These are phyloP conservation scores for Cercospora sp. DNA, from an alignment of 2,329 filamentous ascomycete genomes.

Conservation along the genomic window DNA sequence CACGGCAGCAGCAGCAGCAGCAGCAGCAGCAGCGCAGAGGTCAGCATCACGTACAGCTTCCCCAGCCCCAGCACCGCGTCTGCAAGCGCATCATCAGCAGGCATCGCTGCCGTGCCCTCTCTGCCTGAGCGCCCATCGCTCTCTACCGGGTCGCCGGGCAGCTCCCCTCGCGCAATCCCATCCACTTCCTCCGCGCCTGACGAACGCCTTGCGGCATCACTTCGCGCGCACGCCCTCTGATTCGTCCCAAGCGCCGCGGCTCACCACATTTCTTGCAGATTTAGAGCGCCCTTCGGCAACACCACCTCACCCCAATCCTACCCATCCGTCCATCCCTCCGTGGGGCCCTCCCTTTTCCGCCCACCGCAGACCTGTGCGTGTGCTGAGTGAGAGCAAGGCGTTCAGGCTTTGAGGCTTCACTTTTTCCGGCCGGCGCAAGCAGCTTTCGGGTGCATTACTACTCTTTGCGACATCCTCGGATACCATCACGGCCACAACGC, in stretches of 20 bases:
- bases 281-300: constrained; percentile 24
- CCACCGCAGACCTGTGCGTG: neutral
- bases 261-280: constrained; percentile 27
- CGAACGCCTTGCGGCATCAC: constrained; percentile 21
- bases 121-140: neutral
- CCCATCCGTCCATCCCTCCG: neutral
- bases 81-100: neutral
- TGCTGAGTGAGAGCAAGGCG: constrained; percentile 18
- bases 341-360: neutral
- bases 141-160: constrained; percentile 13
- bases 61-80: constrained; percentile 1
- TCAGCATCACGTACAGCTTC: constrained; percentile 2
- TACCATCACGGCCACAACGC: neutral
- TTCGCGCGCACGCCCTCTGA: constrained; percentile 16
- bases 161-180: constrained; percentile 11
- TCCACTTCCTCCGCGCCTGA: constrained; percentile 9
- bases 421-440: constrained; percentile 22
- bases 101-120: neutral
- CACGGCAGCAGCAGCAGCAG: neutral
- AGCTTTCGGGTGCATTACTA: constrained; percentile 11
- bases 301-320: neutral
- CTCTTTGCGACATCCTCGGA: neutral
- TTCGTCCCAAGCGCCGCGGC: constrained; percentile 21
- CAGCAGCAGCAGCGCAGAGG: neutral
- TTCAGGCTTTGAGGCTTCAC: constrained; percentile 10